phyloP scores from a whole-genome alignment of 2,329 filamentous ascomycete species.

The Botrytis pseudocinerea region DNA sequence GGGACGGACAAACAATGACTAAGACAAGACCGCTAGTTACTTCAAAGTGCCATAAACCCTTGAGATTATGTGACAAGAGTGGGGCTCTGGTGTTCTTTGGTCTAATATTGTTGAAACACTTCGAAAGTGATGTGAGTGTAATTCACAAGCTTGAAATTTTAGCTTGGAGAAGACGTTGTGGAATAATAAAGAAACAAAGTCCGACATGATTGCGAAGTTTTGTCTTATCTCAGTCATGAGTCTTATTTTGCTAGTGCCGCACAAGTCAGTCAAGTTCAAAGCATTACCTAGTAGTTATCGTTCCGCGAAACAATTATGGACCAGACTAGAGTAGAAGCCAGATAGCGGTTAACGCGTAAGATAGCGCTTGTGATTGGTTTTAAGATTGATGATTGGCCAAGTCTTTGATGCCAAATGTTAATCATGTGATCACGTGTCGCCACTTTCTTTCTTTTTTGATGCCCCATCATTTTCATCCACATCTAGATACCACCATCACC shows the following conservation, averaged over 20 bases:
- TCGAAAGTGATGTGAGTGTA: neutral
- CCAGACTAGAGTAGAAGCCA: neutral
- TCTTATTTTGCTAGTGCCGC: constrained; percentile 8
- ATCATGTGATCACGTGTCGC: constrained; percentile 16
- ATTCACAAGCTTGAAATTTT: neutral
- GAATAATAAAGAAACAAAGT: neutral
- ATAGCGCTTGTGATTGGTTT: constrained; percentile 18
- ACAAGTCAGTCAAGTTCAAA: constrained; percentile 2
- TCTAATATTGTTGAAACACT: neutral
- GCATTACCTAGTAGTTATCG: neutral
- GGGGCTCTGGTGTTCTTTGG: neutral
- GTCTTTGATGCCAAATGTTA: neutral
- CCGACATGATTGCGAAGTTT: neutral
- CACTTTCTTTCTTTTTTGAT: neutral
- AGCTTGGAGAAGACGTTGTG: neutral
- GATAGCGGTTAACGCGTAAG: constrained; percentile 24
- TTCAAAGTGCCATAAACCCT: neutral
- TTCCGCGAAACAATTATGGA: constrained; percentile 5
- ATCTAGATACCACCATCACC: neutral
- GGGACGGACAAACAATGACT: neutral
- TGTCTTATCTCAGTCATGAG: constrained; percentile 14
- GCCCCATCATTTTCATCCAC: neutral
- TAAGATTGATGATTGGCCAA: neutral
- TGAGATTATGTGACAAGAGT: neutral
- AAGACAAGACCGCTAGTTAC: neutral